Conservation (phyloP, 495 filamentous ascomycete genomes). For the Hypomontagnella monticulosa region DNA sequence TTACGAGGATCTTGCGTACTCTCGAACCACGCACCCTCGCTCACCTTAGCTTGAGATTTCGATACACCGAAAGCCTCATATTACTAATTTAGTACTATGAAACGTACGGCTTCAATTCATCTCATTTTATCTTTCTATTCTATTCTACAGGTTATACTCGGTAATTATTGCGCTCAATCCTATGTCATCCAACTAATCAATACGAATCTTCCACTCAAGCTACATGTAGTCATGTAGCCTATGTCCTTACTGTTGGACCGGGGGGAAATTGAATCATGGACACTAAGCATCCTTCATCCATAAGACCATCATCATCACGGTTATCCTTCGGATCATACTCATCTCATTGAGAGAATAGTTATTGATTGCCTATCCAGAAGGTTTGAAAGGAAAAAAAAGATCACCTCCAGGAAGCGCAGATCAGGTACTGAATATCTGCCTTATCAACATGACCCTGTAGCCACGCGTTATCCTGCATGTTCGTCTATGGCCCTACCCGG, state of each 20-base stretch:
- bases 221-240: too few species aligned
- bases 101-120: too few species aligned
- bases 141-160: not conserved
- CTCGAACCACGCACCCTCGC: not conserved
- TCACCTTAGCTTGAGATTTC: not conserved
- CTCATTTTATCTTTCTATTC: too few species aligned
- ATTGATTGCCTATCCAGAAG: not conserved
- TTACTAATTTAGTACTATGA: not conserved
- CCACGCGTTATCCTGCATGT: conserved; percentile 1
- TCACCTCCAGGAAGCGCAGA: conserved; percentile 7
- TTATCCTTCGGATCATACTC: too few species aligned
- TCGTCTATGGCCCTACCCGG: not conserved
- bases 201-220: too few species aligned
- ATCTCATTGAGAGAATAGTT: not conserved
- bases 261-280: too few species aligned
- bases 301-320: too few species aligned
- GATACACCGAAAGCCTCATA: conserved; percentile 16
- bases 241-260: too few species aligned
- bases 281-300: too few species aligned
- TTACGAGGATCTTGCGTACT: not conserved
- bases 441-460: not conserved
- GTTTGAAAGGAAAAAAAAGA: not conserved
- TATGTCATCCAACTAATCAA: not conserved
- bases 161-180: too few species aligned
- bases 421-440: conserved; percentile 8